These are phyloP conservation scores for Cladophialophora chaetospira DNA, from an alignment of 2,329 filamentous ascomycete species.

Conservation along the genomic window DNA sequence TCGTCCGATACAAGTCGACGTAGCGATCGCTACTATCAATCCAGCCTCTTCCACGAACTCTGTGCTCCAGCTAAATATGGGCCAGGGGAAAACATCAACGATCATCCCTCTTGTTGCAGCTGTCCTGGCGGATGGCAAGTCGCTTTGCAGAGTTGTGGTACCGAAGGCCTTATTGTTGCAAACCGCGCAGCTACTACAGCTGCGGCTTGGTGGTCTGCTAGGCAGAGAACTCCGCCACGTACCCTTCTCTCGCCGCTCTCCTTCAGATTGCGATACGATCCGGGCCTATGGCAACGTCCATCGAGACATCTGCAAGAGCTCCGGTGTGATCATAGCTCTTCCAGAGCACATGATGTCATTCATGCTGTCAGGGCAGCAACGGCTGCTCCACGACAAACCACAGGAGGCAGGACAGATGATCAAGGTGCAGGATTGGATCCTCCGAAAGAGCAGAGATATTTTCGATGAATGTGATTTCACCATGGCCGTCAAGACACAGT, in stretches of 20 bases:
- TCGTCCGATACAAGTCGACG: constrained; percentile 59
- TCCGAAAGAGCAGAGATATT: constrained; percentile 54
- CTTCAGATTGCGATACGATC: constrained; percentile 38
- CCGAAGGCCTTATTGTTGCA: constrained; percentile 63
- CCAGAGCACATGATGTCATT: constrained; percentile 67
- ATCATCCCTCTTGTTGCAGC: constrained; percentile 67
- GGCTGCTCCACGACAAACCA: constrained; percentile 38
- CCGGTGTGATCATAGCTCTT: constrained; percentile 62
- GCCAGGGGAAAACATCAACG: constrained; percentile 59
- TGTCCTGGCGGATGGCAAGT: constrained; percentile 53
- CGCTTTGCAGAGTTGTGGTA: constrained; percentile 61
- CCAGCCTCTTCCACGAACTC: constrained; percentile 47
- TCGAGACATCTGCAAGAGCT: constrained; percentile 48
- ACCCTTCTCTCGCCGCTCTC: constrained; percentile 49
- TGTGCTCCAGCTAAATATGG: constrained; percentile 71
- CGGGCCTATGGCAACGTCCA: constrained; percentile 44
- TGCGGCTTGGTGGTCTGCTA: constrained; percentile 49
- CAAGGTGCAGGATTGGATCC: constrained; percentile 49
- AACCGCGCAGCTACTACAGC: constrained; percentile 59
- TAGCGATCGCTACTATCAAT: constrained; percentile 59
- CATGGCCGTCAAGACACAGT: constrained; percentile 61
- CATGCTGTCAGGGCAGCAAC: constrained; percentile 62
- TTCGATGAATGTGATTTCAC: constrained; percentile 68
- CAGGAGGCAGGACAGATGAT: constrained; percentile 42
- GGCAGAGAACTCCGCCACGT: constrained; percentile 49